Evolutionary conservation across 306 rosid species (phyloP), one percentile per base, ranked within the genome.

Genomic region (Lotus japonicus): DNA sequence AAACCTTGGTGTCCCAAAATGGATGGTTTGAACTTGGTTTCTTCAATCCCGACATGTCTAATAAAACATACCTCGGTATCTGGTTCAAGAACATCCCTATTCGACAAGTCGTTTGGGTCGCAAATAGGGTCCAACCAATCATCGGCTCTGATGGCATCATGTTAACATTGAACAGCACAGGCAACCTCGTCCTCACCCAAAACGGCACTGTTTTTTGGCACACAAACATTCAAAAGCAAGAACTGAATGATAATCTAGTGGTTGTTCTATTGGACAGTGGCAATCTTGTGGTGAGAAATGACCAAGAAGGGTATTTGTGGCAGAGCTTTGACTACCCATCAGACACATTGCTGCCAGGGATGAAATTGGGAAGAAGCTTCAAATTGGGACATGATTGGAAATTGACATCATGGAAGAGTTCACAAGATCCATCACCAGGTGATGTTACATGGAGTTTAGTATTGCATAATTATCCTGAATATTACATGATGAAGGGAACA

Each of bases 251-350:
- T 39, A 31, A 31, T 68, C 79, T 75, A 0, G 18, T 76, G 5
- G 66, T 66, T 0, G 77, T 64, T 71, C 82, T 84, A 7, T 43
- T 84, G 44, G 83, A 82, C 70, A 51, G 68, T 7, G 86, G 86
- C 9, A 84, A 82, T 49, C 75, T 84, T 21, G 84, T 84, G 38
- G 76, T 82, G 0, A 65, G 76, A 50, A 81, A 79, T 7, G 58
- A n/a, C 39, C 61, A 1, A 31, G 36, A 31, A 31, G 50, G 17
- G 17, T 7, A 0, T 36, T 5, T 77, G 18, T 85, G 82, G 84
- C 84, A 83, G 39, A 80, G 92, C 65, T 84, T 83, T 46, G 88
- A 88, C 11, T 60, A 88, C 54, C 94, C 90, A 11, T 67, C 81
- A 14, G 87, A 85, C 48, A 81, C 88, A 16, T 9, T 61, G 4